phyloP scores from a whole-genome alignment of 2,329 filamentous ascomycete species.

The Tolypocladium album region DNA sequence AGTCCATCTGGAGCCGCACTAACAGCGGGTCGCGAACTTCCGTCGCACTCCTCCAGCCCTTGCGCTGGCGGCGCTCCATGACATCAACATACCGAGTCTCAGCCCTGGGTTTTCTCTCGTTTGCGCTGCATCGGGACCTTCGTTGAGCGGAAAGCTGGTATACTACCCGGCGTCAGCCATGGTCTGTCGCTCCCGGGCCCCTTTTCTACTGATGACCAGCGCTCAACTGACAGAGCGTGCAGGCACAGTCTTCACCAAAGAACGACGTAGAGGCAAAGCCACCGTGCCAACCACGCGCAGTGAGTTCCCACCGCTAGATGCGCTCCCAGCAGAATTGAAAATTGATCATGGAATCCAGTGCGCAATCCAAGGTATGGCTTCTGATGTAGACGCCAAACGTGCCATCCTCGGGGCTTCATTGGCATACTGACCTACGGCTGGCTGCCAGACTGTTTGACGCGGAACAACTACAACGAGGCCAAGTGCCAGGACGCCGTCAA shows the following conservation, averaged over 20 bases:
- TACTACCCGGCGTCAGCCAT: not conserved
- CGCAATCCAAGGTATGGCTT: slow-evolving; percentile 67
- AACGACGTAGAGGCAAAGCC: slow-evolving; percentile 64
- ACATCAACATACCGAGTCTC: not conserved
- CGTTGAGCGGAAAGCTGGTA: not conserved
- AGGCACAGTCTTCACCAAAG: slow-evolving; percentile 32
- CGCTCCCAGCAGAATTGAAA: not conserved
- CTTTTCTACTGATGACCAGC: not conserved
- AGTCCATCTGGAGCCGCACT: not conserved
- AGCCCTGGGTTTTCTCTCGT: not conserved
- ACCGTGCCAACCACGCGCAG: slow-evolving; percentile 77
- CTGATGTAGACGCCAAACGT: not conserved
- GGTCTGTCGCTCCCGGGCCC: not conserved
- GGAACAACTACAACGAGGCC: slow-evolving; percentile 74
- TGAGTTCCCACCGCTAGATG: slow-evolving; percentile 29
- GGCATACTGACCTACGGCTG: not conserved
- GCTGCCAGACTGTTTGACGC: slow-evolving; percentile 64
- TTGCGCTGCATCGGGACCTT: not conserved
- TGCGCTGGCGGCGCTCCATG: not conserved
- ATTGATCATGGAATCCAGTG: slow-evolving; percentile 42
- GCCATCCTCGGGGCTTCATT: not conserved
- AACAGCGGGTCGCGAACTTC: not conserved
- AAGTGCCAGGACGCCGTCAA: slow-evolving; percentile 72
- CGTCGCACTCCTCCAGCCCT: not conserved
- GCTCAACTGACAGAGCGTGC: not conserved